Evolutionary conservation across 805 yeast species (phyloP).

Genomic region (Kazachstania bromeliacearum): DNA sequence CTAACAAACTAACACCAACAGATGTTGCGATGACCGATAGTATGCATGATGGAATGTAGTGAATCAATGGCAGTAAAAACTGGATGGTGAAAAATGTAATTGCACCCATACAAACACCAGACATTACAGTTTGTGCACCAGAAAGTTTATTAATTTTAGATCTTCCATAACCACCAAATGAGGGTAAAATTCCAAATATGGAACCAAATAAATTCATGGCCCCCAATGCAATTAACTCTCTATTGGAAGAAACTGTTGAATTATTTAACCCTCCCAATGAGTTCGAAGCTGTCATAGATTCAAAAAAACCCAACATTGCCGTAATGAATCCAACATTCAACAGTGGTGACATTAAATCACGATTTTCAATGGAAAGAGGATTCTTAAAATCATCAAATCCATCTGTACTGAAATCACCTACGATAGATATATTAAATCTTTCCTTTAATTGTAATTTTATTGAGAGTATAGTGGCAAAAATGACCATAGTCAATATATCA

Average conservation of each 20-base stretch:
- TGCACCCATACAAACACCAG: slow-evolving; percentile 78
- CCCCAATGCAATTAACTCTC: slow-evolving; percentile 89
- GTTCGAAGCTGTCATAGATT: slow-evolving; percentile 87
- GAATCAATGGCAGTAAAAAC: slow-evolving; percentile 52
- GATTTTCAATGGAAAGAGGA: slow-evolving; percentile 45
- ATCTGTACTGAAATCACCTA: slow-evolving; percentile 56
- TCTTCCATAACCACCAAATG: slow-evolving; percentile 95
- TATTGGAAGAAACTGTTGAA: slow-evolving; percentile 59
- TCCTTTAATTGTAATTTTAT: slow-evolving; percentile 38
- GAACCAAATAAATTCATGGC: slow-evolving; percentile 57
- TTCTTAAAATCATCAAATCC: slow-evolving; percentile 38
- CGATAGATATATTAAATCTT: slow-evolving; percentile 47
- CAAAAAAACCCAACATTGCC: slow-evolving; percentile 85
- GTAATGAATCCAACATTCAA: slow-evolving; percentile 66
- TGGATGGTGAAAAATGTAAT: slow-evolving; percentile 57
- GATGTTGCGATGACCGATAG: slow-evolving; percentile 70
- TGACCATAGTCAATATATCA: slow-evolving; percentile 72
- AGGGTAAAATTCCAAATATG: slow-evolving; percentile 60
- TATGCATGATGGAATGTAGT: slow-evolving; percentile 69
- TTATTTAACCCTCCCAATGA: slow-evolving; percentile 69
- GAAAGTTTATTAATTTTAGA: slow-evolving; percentile 79
- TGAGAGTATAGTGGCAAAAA: slow-evolving; percentile 48
- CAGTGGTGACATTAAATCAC: slow-evolving; percentile 42
- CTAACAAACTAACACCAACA: slow-evolving; percentile 67
- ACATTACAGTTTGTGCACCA: slow-evolving; percentile 77